Conservation (phyloP, 345 rosid species). For the Camelina laxa region DNA sequence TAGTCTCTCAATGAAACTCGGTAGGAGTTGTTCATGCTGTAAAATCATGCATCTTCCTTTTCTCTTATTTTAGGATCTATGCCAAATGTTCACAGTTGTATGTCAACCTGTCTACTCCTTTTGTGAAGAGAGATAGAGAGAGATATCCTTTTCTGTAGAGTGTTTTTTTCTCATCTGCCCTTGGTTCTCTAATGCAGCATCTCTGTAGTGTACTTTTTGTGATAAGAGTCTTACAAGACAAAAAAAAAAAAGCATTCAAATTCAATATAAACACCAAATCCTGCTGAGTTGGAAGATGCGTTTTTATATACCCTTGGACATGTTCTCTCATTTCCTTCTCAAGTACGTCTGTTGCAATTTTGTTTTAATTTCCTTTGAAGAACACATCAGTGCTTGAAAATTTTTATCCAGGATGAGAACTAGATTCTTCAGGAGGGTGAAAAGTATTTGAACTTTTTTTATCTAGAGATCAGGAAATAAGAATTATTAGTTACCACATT, state of each 20-base stretch:
- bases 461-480: neutral
- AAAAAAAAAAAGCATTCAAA: neutral
- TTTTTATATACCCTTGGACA: neutral
- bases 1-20: neutral
- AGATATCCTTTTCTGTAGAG: neutral
- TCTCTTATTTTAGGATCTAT: neutral
- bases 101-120: neutral
- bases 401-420: neutral
- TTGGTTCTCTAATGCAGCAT: neutral
- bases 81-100: neutral
- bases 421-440: neutral
- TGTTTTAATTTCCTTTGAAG: neutral
- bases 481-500: neutral
- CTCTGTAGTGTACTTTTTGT: neutral
- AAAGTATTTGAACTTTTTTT: neutral
- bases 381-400: neutral
- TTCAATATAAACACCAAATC: neutral
- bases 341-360: neutral
- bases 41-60: neutral
- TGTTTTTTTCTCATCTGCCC: neutral
- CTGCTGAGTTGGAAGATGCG: neutral
- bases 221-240: neutral
- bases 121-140: neutral
- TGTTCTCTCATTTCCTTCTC: neutral
- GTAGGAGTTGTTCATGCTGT: slow-evolving; percentile 6